Base-by-base conservation (phyloP, 331 rosid genomes). In the Spiraea crenata region DNA sequence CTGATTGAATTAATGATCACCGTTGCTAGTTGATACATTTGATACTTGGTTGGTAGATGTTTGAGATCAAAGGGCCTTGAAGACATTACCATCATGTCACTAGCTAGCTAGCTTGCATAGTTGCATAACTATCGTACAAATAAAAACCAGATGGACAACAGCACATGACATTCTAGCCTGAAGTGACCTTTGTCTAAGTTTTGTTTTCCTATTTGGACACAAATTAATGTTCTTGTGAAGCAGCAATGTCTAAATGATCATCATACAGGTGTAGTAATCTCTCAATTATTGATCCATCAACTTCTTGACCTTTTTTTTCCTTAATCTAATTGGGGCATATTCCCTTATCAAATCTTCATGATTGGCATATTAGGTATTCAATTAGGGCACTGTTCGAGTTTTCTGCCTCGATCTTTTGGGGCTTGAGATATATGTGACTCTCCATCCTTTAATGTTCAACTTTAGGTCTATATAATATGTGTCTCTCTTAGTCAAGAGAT, bases 281-380 rank as follows among this genome's bases (percentile, higher is more conserved):
- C 14, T 54, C 48, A 67, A 51, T 51, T 50, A 67, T 17, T 67
- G 49, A 67, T 38, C 61, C 11, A 38, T 51, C 61, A 67, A 67
- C 56, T 50, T 67, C 46, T 37, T 40, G 4, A 25, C 17, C 17
- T 64, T n/a, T 20, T n/a, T n/a, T 45, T 6, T 63, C 34, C 5
- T 40, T 15, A 4, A 57, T 48, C 45, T 65, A 31, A 8, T 39
- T 65, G 70, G 70, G 47, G 34, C 35, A 9, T 9, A 45, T 37
- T 47, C 46, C 71, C 47, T 56, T 3, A 5, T 37, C 59, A 39
- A 67, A 11, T 50, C 51, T 60, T 67, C 48, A 35, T 16, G 71
- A 54, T 54, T n/a, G 57, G 9, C 12, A 45, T 45, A 45, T 4
- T 9, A 45, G 49, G 31, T 25, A 25, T 25, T 25, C 31, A 25